phyloP scores from a whole-genome alignment of 225 moss, liverwort and hornwort genomes.

The Anthoceros angustus region DNA sequence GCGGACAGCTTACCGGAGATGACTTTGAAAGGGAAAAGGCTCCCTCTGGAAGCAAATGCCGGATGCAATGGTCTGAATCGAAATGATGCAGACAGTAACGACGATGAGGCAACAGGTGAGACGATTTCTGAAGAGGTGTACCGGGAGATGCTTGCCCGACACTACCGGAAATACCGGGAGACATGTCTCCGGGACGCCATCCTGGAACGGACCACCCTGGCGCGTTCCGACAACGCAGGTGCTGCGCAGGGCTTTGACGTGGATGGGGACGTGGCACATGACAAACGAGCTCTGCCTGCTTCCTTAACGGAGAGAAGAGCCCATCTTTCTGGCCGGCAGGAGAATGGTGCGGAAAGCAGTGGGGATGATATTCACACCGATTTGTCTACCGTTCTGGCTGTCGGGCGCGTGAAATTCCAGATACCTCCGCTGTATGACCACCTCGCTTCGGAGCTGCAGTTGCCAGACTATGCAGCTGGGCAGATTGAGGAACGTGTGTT shows the following conservation, averaged over 20 bases:
- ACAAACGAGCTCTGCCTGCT: not conserved
- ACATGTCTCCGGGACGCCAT: slow-evolving; percentile 43
- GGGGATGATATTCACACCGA: slow-evolving; percentile 16
- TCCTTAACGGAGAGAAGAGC: not conserved
- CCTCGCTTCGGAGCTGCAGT: slow-evolving; percentile 29
- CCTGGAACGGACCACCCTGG: slow-evolving; percentile 19
- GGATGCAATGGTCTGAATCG: slow-evolving; percentile 48
- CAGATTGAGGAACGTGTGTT: slow-evolving; percentile 57
- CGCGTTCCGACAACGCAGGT: slow-evolving; percentile 12
- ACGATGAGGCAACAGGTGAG: slow-evolving; percentile 24
- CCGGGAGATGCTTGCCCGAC: slow-evolving; percentile 36
- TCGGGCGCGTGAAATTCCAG: slow-evolving; percentile 45
- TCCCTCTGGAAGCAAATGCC: slow-evolving; percentile 66
- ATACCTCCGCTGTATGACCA: slow-evolving; percentile 56
- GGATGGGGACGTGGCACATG: not conserved
- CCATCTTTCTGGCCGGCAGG: not conserved
- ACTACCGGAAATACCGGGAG: slow-evolving; percentile 41
- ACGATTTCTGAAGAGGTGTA: slow-evolving; percentile 43
- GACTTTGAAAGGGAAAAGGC: slow-evolving; percentile 74
- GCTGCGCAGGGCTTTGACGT: not conserved
- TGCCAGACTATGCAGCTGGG: slow-evolving; percentile 51
- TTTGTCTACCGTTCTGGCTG: slow-evolving; percentile 30
- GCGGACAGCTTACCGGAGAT: slow-evolving; percentile 61
- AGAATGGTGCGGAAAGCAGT: not conserved
- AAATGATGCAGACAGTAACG: slow-evolving; percentile 75